These are phyloP conservation scores for Eragrostis curvula DNA, from an alignment of 176 grass and related monocot genomes.

Conservation along the genomic window DNA sequence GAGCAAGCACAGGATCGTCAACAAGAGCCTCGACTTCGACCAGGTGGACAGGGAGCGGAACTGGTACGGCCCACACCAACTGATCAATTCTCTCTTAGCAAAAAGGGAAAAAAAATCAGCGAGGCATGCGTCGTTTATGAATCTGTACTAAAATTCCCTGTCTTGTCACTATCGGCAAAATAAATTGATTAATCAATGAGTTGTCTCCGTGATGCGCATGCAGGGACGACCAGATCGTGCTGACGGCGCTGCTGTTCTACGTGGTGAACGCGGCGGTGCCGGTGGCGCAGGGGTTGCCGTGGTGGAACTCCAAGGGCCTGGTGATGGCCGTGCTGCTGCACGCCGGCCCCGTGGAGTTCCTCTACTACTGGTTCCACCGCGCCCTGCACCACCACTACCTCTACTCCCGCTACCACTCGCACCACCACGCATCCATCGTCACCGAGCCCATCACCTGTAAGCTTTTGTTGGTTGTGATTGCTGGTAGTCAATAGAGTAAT, in stretches of 20 bases:
- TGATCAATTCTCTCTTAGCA: too few relatives aligned
- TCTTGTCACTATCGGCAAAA: too few relatives aligned
- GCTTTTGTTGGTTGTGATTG: too few relatives aligned
- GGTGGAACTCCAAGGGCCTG: conserved; percentile 62
- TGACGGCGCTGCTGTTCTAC: conserved; percentile 78
- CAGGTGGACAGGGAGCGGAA: conserved; percentile 92
- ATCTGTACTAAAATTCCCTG: too few relatives aligned
- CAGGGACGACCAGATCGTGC: conserved; percentile 97
- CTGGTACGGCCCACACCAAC: too few relatives aligned
- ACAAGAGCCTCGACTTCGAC: conserved; percentile 88
- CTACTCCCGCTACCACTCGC: conserved; percentile 87
- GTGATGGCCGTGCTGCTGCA: conserved; percentile 51
- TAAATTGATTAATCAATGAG: too few relatives aligned
- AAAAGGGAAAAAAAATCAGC: too few relatives aligned
- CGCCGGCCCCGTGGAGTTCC: conserved; percentile 78
- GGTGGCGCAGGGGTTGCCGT: conserved; percentile 28
- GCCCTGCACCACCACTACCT: conserved; percentile 92
- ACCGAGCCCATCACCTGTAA: conserved; percentile 96
- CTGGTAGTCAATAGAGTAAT: too few relatives aligned
- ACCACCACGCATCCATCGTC: conserved; percentile 86
- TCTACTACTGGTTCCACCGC: conserved; percentile 96
- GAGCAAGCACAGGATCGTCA: conserved; percentile 75
- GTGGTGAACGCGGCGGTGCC: conserved; percentile 6
- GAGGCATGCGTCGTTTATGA: too few relatives aligned
- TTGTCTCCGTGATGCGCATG: too few relatives aligned